Evolutionary conservation across 371 early-diverging fungal genomes (phyloP).

Genomic region (Zopfochytrium polystomum): DNA sequence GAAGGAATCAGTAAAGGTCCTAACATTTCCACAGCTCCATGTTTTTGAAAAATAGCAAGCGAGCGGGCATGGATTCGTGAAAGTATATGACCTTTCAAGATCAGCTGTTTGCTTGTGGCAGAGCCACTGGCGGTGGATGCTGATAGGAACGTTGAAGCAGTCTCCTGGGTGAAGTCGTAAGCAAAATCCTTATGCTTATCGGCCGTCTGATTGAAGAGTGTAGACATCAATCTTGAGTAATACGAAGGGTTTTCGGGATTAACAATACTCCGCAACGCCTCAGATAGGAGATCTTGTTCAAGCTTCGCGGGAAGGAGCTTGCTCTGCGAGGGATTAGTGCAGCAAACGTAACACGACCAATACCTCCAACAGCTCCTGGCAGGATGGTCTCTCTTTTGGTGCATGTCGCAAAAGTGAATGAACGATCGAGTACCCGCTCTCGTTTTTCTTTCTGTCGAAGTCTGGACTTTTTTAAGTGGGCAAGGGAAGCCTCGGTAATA

Average conservation of each 20-base stretch:
- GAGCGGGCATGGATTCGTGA: slow-evolving; percentile 51
- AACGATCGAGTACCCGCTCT: slow-evolving; percentile 69
- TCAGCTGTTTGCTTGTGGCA: not conserved
- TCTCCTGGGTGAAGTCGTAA: slow-evolving; percentile 72
- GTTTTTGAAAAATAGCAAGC: slow-evolving; percentile 67
- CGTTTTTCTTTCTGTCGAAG: slow-evolving; percentile 34
- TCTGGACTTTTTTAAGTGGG: slow-evolving; percentile 17
- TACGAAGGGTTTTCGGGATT: slow-evolving; percentile 82
- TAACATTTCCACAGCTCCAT: slow-evolving; percentile 82
- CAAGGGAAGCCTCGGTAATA: slow-evolving; percentile 1
- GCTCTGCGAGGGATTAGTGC: slow-evolving; percentile 45
- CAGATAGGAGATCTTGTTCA: slow-evolving; percentile 89
- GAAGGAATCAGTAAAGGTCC: slow-evolving; percentile 80
- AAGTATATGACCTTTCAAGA: slow-evolving; percentile 7
- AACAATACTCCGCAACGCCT: slow-evolving; percentile 85
- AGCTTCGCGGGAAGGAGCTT: slow-evolving; percentile 77
- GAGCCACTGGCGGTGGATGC: slow-evolving; percentile 11
- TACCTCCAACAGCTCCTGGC: slow-evolving; percentile 68
- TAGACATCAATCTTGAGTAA: slow-evolving; percentile 74
- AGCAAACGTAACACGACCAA: not conserved
- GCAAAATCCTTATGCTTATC: slow-evolving; percentile 87
- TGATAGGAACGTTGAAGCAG: slow-evolving; percentile 15
- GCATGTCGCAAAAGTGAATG: slow-evolving; percentile 67
- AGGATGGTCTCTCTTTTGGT: slow-evolving; percentile 80
- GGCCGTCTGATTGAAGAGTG: slow-evolving; percentile 74